A percentile compares a stretch with the other conserved stretches of the same genome.
These are phyloP conservation scores for Barnettozyma sucrosica DNA, from an alignment of 805 yeast genomes.

Conservation along the genomic window DNA sequence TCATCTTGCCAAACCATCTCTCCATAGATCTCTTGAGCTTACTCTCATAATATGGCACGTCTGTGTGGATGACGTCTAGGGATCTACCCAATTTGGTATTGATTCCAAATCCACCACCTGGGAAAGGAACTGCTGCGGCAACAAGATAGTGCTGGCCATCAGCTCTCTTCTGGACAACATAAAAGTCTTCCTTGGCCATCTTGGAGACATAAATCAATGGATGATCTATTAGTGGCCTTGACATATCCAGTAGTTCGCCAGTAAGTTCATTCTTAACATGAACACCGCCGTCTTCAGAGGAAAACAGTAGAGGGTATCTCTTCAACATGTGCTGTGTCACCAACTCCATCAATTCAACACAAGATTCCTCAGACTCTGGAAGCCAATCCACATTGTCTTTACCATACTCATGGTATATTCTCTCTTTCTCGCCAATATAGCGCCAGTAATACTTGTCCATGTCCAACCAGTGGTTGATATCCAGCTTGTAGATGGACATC, in stretches of 20 bases:
- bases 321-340: constrained; percentile 54
- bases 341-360: constrained; percentile 56
- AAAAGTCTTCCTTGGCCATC: constrained; percentile 74
- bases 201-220: constrained; percentile 59
- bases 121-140: constrained; percentile 76
- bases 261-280: constrained; percentile 57
- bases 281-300: constrained; percentile 41
- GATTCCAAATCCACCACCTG: constrained; percentile 71
- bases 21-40: constrained; percentile 68
- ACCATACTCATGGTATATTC: constrained; percentile 54
- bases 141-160: constrained; percentile 56
- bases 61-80: constrained; percentile 58
- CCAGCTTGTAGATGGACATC: constrained; percentile 68
- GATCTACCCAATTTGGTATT: constrained; percentile 52
- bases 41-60: constrained; percentile 64
- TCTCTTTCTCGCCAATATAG: constrained; percentile 56
- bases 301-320: constrained; percentile 60
- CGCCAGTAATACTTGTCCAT: constrained; percentile 73
- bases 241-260: constrained; percentile 54
- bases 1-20: constrained; percentile 61
- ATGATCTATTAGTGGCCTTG: constrained; percentile 53
- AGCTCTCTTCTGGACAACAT: constrained; percentile 50
- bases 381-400: constrained; percentile 58
- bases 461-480: constrained; percentile 70
- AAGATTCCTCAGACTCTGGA: constrained; percentile 58